These are phyloP conservation scores for Trametes sp. DNA, from an alignment of 1,284 basidiomycete species.

Conservation along the genomic window DNA sequence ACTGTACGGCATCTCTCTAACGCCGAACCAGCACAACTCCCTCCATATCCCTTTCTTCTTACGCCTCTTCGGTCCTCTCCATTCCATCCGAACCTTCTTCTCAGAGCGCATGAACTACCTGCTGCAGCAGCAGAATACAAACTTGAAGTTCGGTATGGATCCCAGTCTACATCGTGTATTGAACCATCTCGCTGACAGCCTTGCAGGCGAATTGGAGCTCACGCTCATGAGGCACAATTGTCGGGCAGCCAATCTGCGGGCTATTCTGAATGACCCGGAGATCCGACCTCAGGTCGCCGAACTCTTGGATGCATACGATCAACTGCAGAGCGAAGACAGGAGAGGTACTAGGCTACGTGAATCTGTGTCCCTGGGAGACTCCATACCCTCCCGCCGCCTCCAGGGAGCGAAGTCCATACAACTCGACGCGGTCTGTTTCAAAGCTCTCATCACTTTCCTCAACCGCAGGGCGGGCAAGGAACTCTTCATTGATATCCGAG, in stretches of 20 bases:
- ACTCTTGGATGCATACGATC: constrained; percentile 15
- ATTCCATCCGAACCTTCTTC: constrained; percentile 43
- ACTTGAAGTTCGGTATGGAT: constrained; percentile 30
- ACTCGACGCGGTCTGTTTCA: neutral
- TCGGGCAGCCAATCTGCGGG: constrained; percentile 24
- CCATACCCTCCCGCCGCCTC: neutral
- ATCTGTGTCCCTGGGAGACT: neutral
- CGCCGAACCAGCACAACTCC: constrained; percentile 44
- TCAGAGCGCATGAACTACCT: constrained; percentile 46
- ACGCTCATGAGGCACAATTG: constrained; percentile 27
- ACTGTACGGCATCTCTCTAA: constrained; percentile 39
- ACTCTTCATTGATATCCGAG: neutral
- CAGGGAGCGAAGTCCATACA: neutral
- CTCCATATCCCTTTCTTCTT: constrained; percentile 45
- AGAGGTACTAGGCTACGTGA: constrained; percentile 23
- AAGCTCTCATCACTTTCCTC: neutral
- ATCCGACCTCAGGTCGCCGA: constrained; percentile 10
- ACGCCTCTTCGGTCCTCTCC: constrained; percentile 44
- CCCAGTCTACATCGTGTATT: neutral
- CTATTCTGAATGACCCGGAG: constrained; percentile 8
- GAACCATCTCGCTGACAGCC: neutral
- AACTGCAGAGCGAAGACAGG: constrained; percentile 11
- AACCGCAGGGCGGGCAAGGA: neutral
- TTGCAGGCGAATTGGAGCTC: constrained; percentile 25
- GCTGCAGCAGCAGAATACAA: constrained; percentile 44